Conservation (phyloP, 768 basidiomycete species). For the Paxillus ammoniavirescens region DNA sequence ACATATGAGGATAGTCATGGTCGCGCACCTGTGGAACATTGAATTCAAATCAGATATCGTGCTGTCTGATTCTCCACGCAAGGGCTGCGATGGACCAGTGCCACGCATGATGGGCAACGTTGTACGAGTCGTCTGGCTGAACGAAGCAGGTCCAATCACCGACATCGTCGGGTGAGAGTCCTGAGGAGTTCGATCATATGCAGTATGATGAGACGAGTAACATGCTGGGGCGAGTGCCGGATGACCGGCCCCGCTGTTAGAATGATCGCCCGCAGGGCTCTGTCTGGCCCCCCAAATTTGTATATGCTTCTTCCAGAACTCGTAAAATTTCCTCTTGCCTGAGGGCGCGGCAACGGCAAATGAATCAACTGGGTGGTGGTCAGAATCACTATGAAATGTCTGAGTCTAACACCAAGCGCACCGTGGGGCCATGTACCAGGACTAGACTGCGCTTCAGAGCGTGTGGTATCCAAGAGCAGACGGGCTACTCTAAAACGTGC, state of each 20-base stretch:
- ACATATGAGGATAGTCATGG: neutral
- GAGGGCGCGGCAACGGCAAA: neutral
- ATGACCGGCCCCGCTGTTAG: neutral
- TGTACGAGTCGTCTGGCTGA: neutral
- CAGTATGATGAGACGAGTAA: too few relatives aligned
- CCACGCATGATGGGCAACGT: neutral
- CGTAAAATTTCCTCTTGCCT: neutral
- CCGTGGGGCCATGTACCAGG: too few relatives aligned
- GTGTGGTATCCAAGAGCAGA: too few relatives aligned
- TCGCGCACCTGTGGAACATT: slow-evolving; percentile 10
- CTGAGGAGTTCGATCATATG: too few relatives aligned
- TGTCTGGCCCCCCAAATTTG: neutral
- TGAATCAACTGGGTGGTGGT: too few relatives aligned
- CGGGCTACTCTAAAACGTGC: too few relatives aligned
- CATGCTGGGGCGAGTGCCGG: neutral
- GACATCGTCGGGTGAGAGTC: neutral
- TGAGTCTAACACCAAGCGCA: too few relatives aligned
- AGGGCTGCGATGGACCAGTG: neutral
- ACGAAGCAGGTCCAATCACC: neutral
- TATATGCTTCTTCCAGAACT: neutral
- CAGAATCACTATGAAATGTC: too few relatives aligned
- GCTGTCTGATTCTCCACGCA: slow-evolving; percentile 3
- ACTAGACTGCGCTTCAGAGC: too few relatives aligned
- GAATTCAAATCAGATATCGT: slow-evolving; percentile 1
- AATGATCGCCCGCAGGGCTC: neutral